Evolutionary conservation across 106 monocot species (phyloP).

Genomic region (Allium cepa): DNA sequence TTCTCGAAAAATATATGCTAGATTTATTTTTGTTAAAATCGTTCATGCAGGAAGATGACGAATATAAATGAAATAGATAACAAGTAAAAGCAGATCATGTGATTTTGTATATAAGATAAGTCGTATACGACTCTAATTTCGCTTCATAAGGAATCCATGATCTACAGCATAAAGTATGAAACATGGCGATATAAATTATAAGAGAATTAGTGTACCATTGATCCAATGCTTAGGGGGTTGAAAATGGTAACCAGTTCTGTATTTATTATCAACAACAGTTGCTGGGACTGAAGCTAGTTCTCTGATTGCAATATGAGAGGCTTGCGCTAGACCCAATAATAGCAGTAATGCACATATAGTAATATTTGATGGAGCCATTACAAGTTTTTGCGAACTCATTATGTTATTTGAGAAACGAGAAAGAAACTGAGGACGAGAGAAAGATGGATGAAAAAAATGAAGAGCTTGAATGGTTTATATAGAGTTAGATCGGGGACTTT

Average conservation of each 20-base stretch:
- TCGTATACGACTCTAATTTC: background rate
- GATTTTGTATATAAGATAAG: background rate
- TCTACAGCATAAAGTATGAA: background rate
- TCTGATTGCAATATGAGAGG: conserved; percentile 20
- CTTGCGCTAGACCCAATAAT: conserved; percentile 7
- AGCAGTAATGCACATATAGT: no score
- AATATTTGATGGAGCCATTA: no score
- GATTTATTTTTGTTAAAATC: background rate
- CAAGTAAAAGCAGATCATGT: background rate
- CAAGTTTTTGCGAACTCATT: no score
- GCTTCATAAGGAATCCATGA: no score
- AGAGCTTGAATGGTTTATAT: no score
- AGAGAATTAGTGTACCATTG: conserved; percentile 38
- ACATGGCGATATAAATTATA: background rate
- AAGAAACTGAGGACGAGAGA: no score
- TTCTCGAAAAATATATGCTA: background rate
- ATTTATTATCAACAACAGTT: conserved; percentile 9
- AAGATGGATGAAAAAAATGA: no score
- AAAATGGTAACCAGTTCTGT: conserved; percentile 60
- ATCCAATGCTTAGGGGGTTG: conserved; percentile 68
- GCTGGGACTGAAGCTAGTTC: conserved; percentile 17
- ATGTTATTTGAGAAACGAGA: no score
- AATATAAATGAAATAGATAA: background rate
- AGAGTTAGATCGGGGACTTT: no score
- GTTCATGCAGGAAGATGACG: background rate